Evolutionary conservation across 371 early-diverging fungal genomes (phyloP).

Genomic region (Haplosporangium sp.): DNA sequence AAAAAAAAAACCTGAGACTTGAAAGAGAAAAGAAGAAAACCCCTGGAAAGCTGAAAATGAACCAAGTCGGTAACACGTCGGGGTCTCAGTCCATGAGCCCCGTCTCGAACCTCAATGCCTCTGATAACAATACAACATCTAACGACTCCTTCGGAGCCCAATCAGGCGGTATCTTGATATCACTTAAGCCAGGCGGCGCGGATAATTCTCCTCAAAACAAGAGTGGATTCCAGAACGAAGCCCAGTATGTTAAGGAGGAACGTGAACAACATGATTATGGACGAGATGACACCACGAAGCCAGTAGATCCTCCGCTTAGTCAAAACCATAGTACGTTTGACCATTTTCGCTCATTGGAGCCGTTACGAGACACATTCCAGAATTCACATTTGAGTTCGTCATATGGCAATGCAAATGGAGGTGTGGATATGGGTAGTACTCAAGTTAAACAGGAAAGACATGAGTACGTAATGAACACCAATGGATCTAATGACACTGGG

Average conservation of each 20-base stretch:
- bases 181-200: constrained; percentile 17
- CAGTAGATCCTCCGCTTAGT: not conserved
- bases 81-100: not conserved
- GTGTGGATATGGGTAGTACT: not conserved
- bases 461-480: not conserved
- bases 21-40: not conserved
- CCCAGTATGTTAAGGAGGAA: not conserved
- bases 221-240: not conserved
- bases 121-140: not conserved
- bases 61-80: not conserved
- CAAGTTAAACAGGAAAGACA: constrained; percentile 5
- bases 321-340: not conserved
- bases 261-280: not conserved
- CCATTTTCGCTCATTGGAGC: constrained; percentile 16
- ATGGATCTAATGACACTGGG: not conserved
- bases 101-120: not conserved
- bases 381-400: not conserved
- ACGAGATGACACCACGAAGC: not conserved
- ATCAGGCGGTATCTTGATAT: constrained; percentile 13
- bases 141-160: not conserved
- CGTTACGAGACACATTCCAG: constrained; percentile 4
- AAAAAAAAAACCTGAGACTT: not conserved
- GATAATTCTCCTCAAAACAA: constrained; percentile 9
- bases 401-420: not conserved
- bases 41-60: constrained; percentile 13